Conservation (phyloP, 2,329 filamentous ascomycete genomes). For the Sporothrix inflata region DNA sequence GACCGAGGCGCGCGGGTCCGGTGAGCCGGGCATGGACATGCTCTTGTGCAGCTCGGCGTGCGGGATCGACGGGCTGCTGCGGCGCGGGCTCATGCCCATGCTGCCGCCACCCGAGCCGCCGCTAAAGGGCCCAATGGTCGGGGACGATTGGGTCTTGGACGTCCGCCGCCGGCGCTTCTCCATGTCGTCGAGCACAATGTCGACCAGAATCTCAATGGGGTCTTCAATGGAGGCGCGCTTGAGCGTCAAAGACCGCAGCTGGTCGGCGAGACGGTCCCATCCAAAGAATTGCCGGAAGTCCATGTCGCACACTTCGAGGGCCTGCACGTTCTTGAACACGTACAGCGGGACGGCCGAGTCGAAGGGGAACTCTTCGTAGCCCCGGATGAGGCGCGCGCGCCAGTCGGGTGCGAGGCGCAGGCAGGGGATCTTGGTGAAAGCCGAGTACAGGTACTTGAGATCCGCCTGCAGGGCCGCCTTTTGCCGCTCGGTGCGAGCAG, state of each 20-base stretch:
- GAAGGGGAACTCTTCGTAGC: conserved; percentile 97
- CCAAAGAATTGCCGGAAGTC: conserved; percentile 97
- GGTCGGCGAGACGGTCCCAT: conserved; percentile 92
- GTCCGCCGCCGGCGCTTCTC: conserved; percentile 87
- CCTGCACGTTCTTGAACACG: conserved; percentile 94
- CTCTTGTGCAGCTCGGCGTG: conserved; percentile 70
- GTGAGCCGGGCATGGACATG: conserved; percentile 68
- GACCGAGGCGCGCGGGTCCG: conserved; percentile 52
- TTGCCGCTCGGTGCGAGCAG: conserved; percentile 84
- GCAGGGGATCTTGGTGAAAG: conserved; percentile 97
- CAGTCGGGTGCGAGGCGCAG: conserved; percentile 89
- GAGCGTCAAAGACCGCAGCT: conserved; percentile 84
- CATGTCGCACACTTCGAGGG: conserved; percentile 90
- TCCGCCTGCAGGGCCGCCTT: conserved; percentile 84
- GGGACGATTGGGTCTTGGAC: conserved; percentile 81
- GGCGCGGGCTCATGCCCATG: conserved; percentile 54
- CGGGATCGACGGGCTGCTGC: conserved; percentile 67
- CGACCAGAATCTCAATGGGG: conserved; percentile 83
- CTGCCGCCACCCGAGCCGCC: conserved; percentile 10
- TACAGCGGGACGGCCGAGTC: conserved; percentile 96
- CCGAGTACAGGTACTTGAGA: conserved; percentile 94
- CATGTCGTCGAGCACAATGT: conserved; percentile 95
- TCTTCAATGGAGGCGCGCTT: conserved; percentile 89
- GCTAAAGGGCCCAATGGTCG: conserved; percentile 64
- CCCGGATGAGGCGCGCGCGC: conserved; percentile 83